A percentile compares a stretch with the other conserved stretches of the same genome.
Conservation (phyloP, 176 grass and related monocot genomes). For the Hordeum marinum region DNA sequence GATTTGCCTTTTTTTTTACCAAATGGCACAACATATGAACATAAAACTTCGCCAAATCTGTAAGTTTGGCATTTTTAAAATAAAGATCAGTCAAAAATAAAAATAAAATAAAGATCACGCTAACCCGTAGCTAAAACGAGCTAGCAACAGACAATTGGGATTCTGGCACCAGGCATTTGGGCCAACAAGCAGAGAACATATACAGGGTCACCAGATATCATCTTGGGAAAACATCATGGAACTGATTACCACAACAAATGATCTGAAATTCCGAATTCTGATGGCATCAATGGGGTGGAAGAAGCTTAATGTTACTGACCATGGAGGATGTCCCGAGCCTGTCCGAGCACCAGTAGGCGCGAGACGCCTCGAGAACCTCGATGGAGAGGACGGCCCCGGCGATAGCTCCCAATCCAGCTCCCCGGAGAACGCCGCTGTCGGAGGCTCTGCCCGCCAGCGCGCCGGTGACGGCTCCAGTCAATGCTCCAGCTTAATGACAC, state of each 20-base stretch:
- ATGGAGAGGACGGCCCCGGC: conserved; percentile 70
- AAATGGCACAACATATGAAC: too few species aligned
- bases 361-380: conserved; percentile 68
- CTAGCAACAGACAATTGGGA: background rate
- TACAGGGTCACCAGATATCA: background rate
- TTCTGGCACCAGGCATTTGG: background rate
- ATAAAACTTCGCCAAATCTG: too few species aligned
- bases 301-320: conserved; percentile 42
- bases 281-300: background rate
- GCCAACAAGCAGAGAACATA: background rate
- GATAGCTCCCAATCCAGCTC: conserved; percentile 60
- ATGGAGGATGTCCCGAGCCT: conserved; percentile 55
- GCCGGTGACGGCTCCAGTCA: conserved; percentile 63
- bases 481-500: conserved; percentile 44
- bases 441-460: conserved; percentile 64
- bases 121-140: background rate
- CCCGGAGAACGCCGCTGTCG: conserved; percentile 57
- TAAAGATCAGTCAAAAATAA: too few species aligned
- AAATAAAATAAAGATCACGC: background rate
- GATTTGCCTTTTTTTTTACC: too few species aligned
- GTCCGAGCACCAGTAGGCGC: conserved; percentile 70
- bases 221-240: background rate
- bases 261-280: background rate
- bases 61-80: too few species aligned
- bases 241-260: background rate